Evolutionary conservation across 1,284 basidiomycete genomes (phyloP), one percentile per base, ranked within the genome.

Genomic region (Schizophyllum commune): DNA sequence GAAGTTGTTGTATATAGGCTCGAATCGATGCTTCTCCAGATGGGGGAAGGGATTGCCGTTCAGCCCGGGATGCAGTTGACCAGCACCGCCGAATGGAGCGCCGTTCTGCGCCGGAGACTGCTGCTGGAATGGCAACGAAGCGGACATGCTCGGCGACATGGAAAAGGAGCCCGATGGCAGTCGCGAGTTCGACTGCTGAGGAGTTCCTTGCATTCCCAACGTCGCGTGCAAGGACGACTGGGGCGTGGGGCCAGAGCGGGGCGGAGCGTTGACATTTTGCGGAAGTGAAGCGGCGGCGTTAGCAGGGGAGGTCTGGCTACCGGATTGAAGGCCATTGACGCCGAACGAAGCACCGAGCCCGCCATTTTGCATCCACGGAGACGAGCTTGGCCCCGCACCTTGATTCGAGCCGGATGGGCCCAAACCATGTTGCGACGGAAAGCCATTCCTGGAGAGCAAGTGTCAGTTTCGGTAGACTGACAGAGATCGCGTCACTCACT

Each of bases 1-100:
- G 63, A 77, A 88, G n/a, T 69, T 75, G 58, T 74, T 74, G 66
- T 82, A 85, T 5, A 78, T 74, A 1, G 59, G 62, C 1, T 82
- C 77, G 65, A 90, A 89, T 27, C 74, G 74, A 1, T 62, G 61
- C 60, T 81, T 81, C 17, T 81, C 76, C 21, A 88, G 69, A 9
- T 79, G 77, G 21, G 76, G 73, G 27, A 64, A 61, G 15, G 57
- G 59, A 13, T 61, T 58, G 39, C 17, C 9, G 8, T 17, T 3
- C 39, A 47, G 9, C 8, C 39, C 39, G 2, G 39, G 27, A 27
- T 27, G 27, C 27, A 27, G 39, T 47, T 47, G 39, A 17, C 39
- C 39, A 17, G 13, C 39, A 17, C 13, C 9, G 2, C 13, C 39
- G 56, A 61, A 65, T 8, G 52, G 58, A 2, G 60, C 61, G 11